phyloP scores from a whole-genome alignment of 768 basidiomycete genomes.

The Tylopilus intermedius region DNA sequence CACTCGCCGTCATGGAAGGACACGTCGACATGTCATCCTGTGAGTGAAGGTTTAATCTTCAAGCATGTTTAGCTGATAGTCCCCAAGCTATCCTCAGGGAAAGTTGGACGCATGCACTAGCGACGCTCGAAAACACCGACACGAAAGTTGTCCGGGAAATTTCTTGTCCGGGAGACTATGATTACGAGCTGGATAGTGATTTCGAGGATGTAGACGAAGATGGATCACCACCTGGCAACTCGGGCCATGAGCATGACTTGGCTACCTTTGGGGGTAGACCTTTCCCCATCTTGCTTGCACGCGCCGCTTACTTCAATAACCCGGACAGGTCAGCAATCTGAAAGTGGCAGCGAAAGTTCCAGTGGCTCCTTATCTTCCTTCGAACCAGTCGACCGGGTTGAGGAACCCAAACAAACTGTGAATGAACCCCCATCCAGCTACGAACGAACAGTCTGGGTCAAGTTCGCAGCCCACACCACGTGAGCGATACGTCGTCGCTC shows the following conservation, averaged over 20 bases:
- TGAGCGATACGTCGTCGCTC: background rate
- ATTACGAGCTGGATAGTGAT: constrained; percentile 25
- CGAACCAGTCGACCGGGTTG: constrained; percentile 1
- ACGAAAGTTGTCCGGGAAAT: constrained; percentile 1
- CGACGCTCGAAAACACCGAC: no score
- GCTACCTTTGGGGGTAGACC: constrained; percentile 1
- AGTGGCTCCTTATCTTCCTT: constrained; percentile 7
- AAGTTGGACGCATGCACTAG: no score
- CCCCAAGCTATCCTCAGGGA: no score
- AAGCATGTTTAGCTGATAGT: no score
- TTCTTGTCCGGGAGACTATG: constrained; percentile 6
- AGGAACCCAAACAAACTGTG: constrained; percentile 7
- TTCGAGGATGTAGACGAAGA: constrained; percentile 19
- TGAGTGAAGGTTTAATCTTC: no score
- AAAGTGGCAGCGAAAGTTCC: background rate
- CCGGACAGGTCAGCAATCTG: constrained; percentile 5
- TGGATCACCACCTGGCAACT: background rate
- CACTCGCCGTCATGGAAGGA: no score
- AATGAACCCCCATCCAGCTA: background rate
- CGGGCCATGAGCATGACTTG: background rate
- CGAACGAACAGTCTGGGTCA: constrained; percentile 2
- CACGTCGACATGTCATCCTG: no score
- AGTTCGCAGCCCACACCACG: constrained; percentile 19
- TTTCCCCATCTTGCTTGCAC: background rate
- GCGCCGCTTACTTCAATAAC: background rate